Base-by-base conservation (phyloP, 2,329 filamentous ascomycete species). In the Aureobasidium lini region DNA sequence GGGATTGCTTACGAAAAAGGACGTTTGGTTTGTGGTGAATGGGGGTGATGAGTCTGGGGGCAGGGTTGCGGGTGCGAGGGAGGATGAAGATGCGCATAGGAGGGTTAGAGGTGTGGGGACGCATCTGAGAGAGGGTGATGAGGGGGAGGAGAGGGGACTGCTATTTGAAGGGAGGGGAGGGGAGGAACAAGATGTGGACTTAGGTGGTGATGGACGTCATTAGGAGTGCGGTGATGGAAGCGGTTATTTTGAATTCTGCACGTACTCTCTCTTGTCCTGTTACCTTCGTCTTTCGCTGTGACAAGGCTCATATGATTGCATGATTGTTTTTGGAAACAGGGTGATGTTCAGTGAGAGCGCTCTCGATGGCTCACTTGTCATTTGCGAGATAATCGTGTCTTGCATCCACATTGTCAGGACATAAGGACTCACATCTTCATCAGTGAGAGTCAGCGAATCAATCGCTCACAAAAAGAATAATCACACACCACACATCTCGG, bases 1-100 rank as follows among this genome's bases (percentile, higher is more conserved):
- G 71, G 94, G 94, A 0, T 73, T 99, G 49, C 76, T 97, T 65
- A 99, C 94, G 18, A 97, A 97, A 78, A 99, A 99, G 77, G 94
- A 99, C 74, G 86, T 95, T 36, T 97, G 92, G 89, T 92, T 90
- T 72, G 85, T 97, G 40, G 79, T 97, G 47, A 90, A 96, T 69
- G 89, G 87, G 43, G 85, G 84, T 9, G 86, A 87, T 10, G 86
- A 87, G 64, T 83, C 34, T 39, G 50, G 29, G 2, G 57, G 48
- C 1, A 32, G 36, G 31, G 39, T 31, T 7, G 44, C 53, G 11
- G 46, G 44, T 1, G 54, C 11, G 7, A 40, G 18, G 16, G 54
- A 57, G 39, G 58, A 39, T 60, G 65, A 58, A 61, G 62, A 44
- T 28, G 50, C n/a, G n/a, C 23, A 43, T 57, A 64, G 57, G 37